Percentiles rank a stretch among this genome's conserved stretches.
These are phyloP conservation scores for Smittium culicis DNA, from an alignment of 371 early-diverging fungal genomes.

Conservation along the genomic window DNA sequence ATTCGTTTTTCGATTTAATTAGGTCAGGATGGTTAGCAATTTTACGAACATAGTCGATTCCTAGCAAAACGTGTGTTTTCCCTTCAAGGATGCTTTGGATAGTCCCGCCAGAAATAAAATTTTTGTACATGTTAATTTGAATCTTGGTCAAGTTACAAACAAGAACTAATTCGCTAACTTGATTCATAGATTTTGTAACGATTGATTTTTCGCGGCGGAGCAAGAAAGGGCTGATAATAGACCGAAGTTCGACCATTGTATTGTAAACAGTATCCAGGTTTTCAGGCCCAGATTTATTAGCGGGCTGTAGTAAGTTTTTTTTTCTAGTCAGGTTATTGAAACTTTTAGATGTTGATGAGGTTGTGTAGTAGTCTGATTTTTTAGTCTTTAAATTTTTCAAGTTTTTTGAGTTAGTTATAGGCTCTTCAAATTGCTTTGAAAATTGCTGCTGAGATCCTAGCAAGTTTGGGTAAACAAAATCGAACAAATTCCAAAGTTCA, in stretches of 20 bases:
- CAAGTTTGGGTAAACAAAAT: constrained; percentile 89
- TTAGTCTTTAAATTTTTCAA: constrained; percentile 13
- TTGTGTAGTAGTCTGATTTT: no score
- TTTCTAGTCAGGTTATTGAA: no score
- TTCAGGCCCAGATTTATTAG: constrained; percentile 20
- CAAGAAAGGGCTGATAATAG: constrained; percentile 87
- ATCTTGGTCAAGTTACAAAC: constrained; percentile 75
- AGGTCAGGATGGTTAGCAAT: constrained; percentile 96
- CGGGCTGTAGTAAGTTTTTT: not conserved
- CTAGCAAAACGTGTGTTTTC: constrained; percentile 65
- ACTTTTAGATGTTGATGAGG: no score
- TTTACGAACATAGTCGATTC: constrained; percentile 90
- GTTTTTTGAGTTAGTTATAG: constrained; percentile 40
- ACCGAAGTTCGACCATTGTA: constrained; percentile 77
- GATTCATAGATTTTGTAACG: constrained; percentile 78
- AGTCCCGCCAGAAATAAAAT: constrained; percentile 54
- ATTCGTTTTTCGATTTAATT: not conserved
- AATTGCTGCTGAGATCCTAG: constrained; percentile 91
- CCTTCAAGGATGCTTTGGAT: constrained; percentile 69
- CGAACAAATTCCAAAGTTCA: constrained; percentile 95
- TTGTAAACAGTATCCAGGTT: constrained; percentile 87
- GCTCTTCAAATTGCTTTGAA: constrained; percentile 76
- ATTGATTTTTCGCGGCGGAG: constrained; percentile 93
- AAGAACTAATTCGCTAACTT: constrained; percentile 75
- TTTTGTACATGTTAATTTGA: constrained; percentile 65